Conservation (phyloP, 176 grass and related monocot genomes). For the Bolboschoenus planiculmis region DNA sequence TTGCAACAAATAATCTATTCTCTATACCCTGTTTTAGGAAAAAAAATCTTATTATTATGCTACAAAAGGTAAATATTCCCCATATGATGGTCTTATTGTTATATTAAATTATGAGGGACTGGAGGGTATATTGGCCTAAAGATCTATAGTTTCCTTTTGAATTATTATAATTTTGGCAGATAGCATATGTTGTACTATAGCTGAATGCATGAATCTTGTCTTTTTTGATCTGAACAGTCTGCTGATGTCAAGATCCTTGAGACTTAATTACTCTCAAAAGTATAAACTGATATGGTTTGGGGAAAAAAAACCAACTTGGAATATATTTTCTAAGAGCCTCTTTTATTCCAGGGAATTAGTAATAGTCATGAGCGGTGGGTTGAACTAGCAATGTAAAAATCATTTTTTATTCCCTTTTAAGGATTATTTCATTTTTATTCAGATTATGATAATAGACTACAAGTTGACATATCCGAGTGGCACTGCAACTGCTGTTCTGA, state of each 20-base stretch:
- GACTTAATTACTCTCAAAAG: background rate
- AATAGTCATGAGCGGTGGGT: background rate
- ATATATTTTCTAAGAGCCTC: background rate
- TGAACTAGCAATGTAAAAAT: background rate
- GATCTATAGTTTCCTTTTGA: background rate
- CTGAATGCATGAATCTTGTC: background rate
- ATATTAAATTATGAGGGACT: background rate
- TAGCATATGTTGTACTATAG: background rate
- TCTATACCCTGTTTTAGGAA: background rate
- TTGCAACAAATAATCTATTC: background rate
- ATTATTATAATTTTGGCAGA: background rate
- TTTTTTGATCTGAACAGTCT: background rate
- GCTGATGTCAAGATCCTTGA: background rate
- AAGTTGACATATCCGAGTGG: conserved; percentile 94
- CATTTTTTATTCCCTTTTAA: background rate
- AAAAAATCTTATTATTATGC: background rate
- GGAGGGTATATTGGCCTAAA: background rate
- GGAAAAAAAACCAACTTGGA: background rate
- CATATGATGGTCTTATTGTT: background rate
- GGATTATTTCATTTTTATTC: conserved; percentile 34
- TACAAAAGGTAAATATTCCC: background rate
- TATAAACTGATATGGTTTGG: background rate
- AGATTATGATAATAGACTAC: conserved; percentile 93
- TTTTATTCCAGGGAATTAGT: background rate
- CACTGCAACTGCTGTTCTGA: conserved; percentile 94